Base-by-base conservation (phyloP, 768 basidiomycete genomes). In the Boletus sp. region DNA sequence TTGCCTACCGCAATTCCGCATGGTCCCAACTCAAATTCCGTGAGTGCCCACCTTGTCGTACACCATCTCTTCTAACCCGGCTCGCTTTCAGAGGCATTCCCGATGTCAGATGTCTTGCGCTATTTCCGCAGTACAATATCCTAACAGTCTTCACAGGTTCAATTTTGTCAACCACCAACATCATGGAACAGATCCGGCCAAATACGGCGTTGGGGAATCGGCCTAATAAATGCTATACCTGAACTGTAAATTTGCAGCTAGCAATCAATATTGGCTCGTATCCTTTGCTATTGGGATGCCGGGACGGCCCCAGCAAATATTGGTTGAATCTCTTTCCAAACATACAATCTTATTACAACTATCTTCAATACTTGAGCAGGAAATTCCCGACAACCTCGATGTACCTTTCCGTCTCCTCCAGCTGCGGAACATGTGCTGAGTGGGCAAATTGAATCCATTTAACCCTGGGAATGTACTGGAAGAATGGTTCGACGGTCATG, bases 11-110 rank as follows among this genome's bases (percentile, higher is more conserved):
- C 62, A 98, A 98, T 77, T 95, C 92, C 11, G 85, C 80, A 13
- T 96, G 86, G 79, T 90, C 90, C n/a, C 93, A 95, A 70, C 82
- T 97, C 62, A 96, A 95, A 73, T 89, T 97, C 69, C 80, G 90
- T 90, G 69, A 70, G 85, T 78, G 41, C n/a, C 53, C 42, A 34
- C 17, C 7, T 47, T 46, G 46, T 65, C 13, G 53, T 38, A 49
- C 37, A 17, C 45, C 33, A 33, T 41, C 19, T 39, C 29, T 23
- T 23, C 38, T 63, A 27, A 63, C 40, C 51, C 65, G 41, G 61
- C 54, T 35, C 34, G 23, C 60, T 53, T 47, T 10, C 66, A 89
- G 87, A 81, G 60, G 76, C 79, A 37, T 84, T 93, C 70, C 90
- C 88, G 23, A 89, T 90, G 89, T 88, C 66, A 70, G 85, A 68